Percentiles rank a stretch among this genome's conserved stretches.
Evolutionary conservation across 768 basidiomycete species (phyloP).

Genomic region (Fibroporia radiculosa): DNA sequence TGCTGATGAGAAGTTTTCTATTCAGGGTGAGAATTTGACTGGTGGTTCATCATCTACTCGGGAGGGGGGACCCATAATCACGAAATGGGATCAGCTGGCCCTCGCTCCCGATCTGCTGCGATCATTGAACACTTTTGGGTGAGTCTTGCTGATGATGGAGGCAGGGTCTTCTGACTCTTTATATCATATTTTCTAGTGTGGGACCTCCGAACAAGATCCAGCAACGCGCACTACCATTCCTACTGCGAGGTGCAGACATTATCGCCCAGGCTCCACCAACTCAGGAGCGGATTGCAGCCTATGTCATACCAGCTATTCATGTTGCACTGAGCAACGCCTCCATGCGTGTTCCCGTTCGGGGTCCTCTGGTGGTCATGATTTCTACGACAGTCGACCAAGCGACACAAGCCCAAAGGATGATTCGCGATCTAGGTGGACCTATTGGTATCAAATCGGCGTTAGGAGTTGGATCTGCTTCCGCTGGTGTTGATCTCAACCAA

Average conservation of each 20-base stretch:
- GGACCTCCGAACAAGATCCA: slow-evolving; percentile 99
- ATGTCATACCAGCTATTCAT: slow-evolving; percentile 88
- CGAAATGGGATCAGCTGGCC: slow-evolving; percentile 93
- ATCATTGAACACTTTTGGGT: slow-evolving; percentile 93
- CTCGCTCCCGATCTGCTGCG: slow-evolving; percentile 82
- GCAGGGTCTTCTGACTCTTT: slow-evolving; percentile 4
- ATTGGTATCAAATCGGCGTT: slow-evolving; percentile 89
- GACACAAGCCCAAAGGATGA: slow-evolving; percentile 93
- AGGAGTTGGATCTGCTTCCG: slow-evolving; percentile 72
- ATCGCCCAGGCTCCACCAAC: slow-evolving; percentile 99
- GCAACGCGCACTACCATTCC: slow-evolving; percentile 91
- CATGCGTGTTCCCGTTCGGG: slow-evolving; percentile 53
- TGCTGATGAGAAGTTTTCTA: too few relatives aligned
- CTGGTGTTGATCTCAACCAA: slow-evolving; percentile 52
- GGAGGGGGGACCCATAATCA: slow-evolving; percentile 72
- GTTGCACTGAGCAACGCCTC: slow-evolving; percentile 62
- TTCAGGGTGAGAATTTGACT: slow-evolving; percentile 48
- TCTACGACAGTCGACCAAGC: slow-evolving; percentile 99
- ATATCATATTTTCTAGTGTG: slow-evolving; percentile 62
- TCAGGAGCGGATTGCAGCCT: slow-evolving; percentile 96
- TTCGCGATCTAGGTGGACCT: slow-evolving; percentile 86
- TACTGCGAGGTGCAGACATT: slow-evolving; percentile 89
- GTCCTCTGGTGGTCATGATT: slow-evolving; percentile 86
- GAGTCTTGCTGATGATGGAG: slow-evolving; percentile 22
- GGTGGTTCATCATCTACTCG: slow-evolving; percentile 43